A percentile compares a stretch with the other conserved stretches of the same genome.
Evolutionary conservation across 208 protist genomes (phyloP).

Genomic region (Angomonas ambiguus): DNA sequence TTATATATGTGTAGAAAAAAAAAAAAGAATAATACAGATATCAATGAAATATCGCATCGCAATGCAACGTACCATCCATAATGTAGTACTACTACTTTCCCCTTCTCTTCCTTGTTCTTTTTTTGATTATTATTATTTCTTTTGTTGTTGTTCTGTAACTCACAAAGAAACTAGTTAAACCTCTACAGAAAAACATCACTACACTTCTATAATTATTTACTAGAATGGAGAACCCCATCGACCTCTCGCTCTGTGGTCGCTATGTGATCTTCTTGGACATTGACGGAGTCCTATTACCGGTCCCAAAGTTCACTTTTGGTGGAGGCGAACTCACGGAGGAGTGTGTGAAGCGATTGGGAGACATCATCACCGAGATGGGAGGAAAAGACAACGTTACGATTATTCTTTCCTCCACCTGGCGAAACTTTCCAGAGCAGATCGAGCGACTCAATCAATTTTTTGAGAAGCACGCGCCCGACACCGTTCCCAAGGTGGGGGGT

Average conservation of each 20-base stretch:
- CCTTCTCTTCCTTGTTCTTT: slow-evolving; percentile 14
- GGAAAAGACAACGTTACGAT: slow-evolving; percentile 59
- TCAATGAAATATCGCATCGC: slow-evolving; percentile 1
- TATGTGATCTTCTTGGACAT: slow-evolving; percentile 84
- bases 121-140: not conserved
- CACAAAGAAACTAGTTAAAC: not conserved
- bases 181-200: not conserved
- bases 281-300: slow-evolving; percentile 80
- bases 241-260: slow-evolving; percentile 29
- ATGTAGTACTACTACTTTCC: slow-evolving; percentile 6
- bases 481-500: slow-evolving; percentile 40
- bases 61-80: not conserved
- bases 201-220: slow-evolving; percentile 6
- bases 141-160: slow-evolving; percentile 12
- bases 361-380: slow-evolving; percentile 38
- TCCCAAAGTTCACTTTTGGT: slow-evolving; percentile 77
- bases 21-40: not conserved
- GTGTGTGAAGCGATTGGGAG: slow-evolving; percentile 46
- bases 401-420: slow-evolving; percentile 83
- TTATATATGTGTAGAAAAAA: not conserved
- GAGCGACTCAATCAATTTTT: slow-evolving; percentile 61
- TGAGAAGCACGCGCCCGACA: slow-evolving; percentile 22
- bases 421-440: slow-evolving; percentile 67
- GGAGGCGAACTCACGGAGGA: slow-evolving; percentile 57
- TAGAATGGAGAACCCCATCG: slow-evolving; percentile 13